A percentile compares a stretch with the other conserved stretches of the same genome.
These are phyloP conservation scores for Fusarium torulosum DNA, from an alignment of 2,329 filamentous ascomycete genomes.

Conservation along the genomic window DNA sequence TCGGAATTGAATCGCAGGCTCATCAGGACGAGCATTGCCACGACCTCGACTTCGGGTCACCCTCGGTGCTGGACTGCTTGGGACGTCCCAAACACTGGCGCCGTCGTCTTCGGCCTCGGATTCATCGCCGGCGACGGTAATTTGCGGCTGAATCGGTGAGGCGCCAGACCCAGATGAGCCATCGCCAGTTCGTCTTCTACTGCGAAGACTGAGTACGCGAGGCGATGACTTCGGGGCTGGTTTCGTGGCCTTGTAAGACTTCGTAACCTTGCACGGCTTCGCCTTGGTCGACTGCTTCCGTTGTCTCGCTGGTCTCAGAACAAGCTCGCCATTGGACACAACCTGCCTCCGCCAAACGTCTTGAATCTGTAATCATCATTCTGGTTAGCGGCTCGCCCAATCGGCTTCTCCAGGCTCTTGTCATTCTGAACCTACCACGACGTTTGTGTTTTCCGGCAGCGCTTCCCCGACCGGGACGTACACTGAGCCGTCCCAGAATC, in stretches of 20 bases:
- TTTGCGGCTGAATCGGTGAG: neutral
- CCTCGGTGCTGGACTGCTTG: too few relatives aligned
- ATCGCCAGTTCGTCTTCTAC: neutral
- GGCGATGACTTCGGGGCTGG: neutral
- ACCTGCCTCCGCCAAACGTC: neutral
- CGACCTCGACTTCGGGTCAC: too few relatives aligned
- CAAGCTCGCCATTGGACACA: neutral
- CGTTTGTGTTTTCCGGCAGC: neutral
- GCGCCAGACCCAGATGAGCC: neutral
- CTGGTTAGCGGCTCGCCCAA: too few relatives aligned
- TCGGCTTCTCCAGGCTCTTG: too few relatives aligned
- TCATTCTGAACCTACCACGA: neutral
- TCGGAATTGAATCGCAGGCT: too few relatives aligned
- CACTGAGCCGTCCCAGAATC: slow-evolving; percentile 2
- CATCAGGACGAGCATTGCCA: too few relatives aligned
- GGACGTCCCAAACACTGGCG: too few relatives aligned
- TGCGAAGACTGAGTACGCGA: neutral
- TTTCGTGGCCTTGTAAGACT: neutral
- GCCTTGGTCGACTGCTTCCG: neutral
- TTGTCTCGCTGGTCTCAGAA: neutral
- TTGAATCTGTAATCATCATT: too few relatives aligned
- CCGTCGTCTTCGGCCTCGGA: neutral
- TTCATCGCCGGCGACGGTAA: neutral
- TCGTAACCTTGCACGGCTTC: neutral
- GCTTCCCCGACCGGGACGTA: neutral